phyloP scores from a whole-genome alignment of 768 basidiomycete species.

The Cubamyces sp. region DNA sequence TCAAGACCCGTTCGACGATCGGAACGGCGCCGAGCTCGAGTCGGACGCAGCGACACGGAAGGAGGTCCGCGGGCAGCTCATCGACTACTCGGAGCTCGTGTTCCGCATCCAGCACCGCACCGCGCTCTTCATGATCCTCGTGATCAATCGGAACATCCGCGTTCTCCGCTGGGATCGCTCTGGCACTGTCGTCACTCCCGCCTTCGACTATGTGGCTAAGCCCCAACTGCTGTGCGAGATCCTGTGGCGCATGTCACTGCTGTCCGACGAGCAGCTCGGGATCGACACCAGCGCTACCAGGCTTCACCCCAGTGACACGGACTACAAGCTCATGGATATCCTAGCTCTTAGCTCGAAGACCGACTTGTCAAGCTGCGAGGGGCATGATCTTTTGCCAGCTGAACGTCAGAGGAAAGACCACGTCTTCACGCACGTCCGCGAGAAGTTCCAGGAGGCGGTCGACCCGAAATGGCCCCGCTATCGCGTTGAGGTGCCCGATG shows the following conservation, averaged over 20 bases:
- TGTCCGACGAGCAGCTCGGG: neutral
- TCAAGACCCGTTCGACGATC: constrained; percentile 5
- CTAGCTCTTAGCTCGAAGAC: no score
- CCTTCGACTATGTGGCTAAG: constrained; percentile 1
- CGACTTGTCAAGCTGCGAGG: neutral
- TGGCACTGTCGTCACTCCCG: neutral
- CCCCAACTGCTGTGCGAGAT: neutral
- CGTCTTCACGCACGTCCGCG: constrained; percentile 9
- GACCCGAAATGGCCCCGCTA: constrained; percentile 7
- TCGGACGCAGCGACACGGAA: neutral
- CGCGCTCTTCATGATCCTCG: constrained; percentile 1
- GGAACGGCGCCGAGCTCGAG: neutral
- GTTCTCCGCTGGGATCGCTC: constrained; percentile 15
- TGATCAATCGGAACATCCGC: constrained; percentile 1
- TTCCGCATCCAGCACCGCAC: constrained; percentile 8
- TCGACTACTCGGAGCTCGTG: constrained; percentile 1
- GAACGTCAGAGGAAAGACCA: neutral
- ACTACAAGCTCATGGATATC: neutral
- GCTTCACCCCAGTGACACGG: neutral
- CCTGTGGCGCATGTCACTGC: neutral
- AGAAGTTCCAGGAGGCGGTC: neutral
- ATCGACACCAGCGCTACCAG: neutral
- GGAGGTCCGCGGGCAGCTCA: constrained; percentile 4
- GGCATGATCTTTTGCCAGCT: neutral
- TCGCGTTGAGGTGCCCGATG: neutral